A percentile compares a stretch with the other conserved stretches of the same genome.
Conservation (phyloP, 768 basidiomycete genomes). For the Tulasnella sp. region DNA sequence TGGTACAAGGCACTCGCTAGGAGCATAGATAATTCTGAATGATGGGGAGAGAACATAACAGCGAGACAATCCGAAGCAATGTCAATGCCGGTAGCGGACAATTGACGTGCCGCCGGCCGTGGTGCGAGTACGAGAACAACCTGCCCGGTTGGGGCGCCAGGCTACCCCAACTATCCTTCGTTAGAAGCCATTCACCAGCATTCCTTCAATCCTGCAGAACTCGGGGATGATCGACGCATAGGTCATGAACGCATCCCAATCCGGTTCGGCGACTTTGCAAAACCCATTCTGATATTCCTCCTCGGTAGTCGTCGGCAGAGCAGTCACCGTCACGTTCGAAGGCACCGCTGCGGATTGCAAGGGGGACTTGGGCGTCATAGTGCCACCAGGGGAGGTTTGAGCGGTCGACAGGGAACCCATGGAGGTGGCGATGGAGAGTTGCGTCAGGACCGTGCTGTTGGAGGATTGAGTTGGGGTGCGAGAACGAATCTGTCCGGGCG, state of each 20-base stretch:
- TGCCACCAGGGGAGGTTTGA: conserved; percentile 38
- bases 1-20: too few relatives aligned
- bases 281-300: conserved; percentile 74
- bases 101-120: too few relatives aligned
- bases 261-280: conserved; percentile 81
- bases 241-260: conserved; percentile 80
- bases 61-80: too few relatives aligned
- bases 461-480: conserved; percentile 30
- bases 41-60: too few relatives aligned
- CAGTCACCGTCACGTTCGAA: conserved; percentile 64
- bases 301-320: conserved; percentile 68
- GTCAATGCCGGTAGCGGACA: too few relatives aligned
- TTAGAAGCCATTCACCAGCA: conserved; percentile 66
- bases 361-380: conserved; percentile 45
- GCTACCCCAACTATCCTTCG: too few relatives aligned
- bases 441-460: conserved; percentile 28
- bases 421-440: conserved; percentile 27
- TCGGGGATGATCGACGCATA: conserved; percentile 87
- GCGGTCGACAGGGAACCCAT: conserved; percentile 13
- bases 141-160: too few relatives aligned
- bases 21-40: too few relatives aligned
- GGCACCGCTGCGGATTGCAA: conserved; percentile 53
- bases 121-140: too few relatives aligned
- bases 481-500: conserved; percentile 1
- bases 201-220: conserved; percentile 75